Evolutionary conservation across 2,329 filamentous ascomycete species (phyloP), one percentile per base, ranked within the genome.

Genomic region (Pseudogymnoascus sp.): DNA sequence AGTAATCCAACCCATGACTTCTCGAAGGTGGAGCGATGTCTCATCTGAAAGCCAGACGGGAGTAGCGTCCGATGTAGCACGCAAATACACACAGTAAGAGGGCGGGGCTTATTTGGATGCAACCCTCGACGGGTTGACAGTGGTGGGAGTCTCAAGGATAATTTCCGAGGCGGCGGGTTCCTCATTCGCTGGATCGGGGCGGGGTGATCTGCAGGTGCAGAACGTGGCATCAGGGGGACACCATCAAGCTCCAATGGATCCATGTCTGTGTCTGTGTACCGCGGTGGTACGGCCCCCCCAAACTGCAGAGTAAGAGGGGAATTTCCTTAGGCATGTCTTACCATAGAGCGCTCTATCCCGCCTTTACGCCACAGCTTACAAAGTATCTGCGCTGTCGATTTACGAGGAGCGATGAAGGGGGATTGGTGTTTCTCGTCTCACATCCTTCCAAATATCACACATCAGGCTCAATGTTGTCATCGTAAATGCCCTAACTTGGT

Each of bases 191-290:
- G 31, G 27, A 55, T 33, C 27, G 44, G n/a, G 44, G 44, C 44
- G 44, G 44, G 44, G 44, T 55, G 44, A 55, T 55, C 44, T 55
- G 44, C 44, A 55, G 44, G 44, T 55, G 27, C n/a, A 55, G 44
- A 55, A 55, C 44, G 44, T 55, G 44, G 44, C 44, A 55, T 55
- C 44, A 55, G 44, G 44, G 42, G 44, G 44, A 55, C 27, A 55
- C 44, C 27, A 55, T 55, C 44, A 51, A 51, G 44, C 44, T 51
- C 44, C 44, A 7, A 51, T 17, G 27, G 13, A 51, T 31, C 44
- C 44, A 51, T 51, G 44, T 51, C 27, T 51, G 3, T 31, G 44
- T 31, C 44, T 51, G 44, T 51, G 42, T 51, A 31, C 44, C 42
- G 13, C 15, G 8, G n/a, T 51, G 44, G 44, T 51, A 27, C 21